A percentile compares a stretch with the other conserved stretches of the same genome.
phyloP scores from a whole-genome alignment of 495 filamentous ascomycete species.

The Physcia stellaris region DNA sequence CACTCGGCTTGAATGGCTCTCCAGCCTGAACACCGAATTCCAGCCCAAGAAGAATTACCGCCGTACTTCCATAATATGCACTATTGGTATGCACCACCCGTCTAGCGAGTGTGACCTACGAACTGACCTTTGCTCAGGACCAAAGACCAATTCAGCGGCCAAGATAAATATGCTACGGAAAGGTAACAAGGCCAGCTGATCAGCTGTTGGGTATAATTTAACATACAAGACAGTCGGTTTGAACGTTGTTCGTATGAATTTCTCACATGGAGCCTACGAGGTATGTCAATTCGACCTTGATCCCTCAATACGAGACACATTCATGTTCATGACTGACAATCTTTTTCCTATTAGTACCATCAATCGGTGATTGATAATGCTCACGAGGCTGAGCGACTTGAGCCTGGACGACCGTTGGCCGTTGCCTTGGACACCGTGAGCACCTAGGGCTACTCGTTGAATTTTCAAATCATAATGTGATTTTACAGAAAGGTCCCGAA shows the following conservation, averaged over 20 bases:
- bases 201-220: constrained; percentile 5
- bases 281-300: constrained; percentile 27
- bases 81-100: constrained; percentile 56
- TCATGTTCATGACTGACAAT: no score
- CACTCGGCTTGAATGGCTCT: constrained; percentile 87
- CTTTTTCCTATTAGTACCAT: constrained; percentile 71
- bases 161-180: constrained; percentile 85
- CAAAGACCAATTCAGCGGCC: constrained; percentile 97
- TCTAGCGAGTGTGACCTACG: constrained; percentile 1
- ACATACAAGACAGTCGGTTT: constrained; percentile 50
- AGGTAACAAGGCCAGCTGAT: constrained; percentile 24
- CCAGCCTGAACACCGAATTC: constrained; percentile 66
- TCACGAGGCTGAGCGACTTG: constrained; percentile 61
- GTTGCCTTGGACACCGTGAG: constrained; percentile 88
- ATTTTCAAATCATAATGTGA: no score
- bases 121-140: constrained; percentile 32
- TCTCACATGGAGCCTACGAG: constrained; percentile 93
- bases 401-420: constrained; percentile 75
- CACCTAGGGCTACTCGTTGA: constrained; percentile 6
- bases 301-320: no score
- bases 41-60: constrained; percentile 75
- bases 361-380: constrained; percentile 94
- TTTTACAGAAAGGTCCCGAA: constrained; percentile 79
- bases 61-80: constrained; percentile 96
- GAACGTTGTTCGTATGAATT: constrained; percentile 99